Base-by-base conservation (phyloP, 768 basidiomycete species). In the Mycena chlorophos region DNA sequence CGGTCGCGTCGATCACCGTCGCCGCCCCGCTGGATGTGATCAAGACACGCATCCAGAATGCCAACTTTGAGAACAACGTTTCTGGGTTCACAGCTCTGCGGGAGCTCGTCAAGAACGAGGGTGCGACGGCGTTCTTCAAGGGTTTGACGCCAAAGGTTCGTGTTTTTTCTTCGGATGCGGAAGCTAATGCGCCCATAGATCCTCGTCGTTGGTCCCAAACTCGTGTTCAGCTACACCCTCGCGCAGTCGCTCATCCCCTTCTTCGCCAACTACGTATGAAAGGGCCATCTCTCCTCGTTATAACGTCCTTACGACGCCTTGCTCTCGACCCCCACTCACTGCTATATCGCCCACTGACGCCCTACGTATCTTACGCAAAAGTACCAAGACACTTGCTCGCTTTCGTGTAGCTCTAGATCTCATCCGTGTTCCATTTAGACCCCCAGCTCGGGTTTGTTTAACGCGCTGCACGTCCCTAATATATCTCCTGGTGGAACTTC, bases 21-120 rank as follows among this genome's bases (percentile, higher is more conserved):
- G 95, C 96, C 16, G 95, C 96, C 3, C 96, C 96, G 0, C 86
- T 99, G 12, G 96, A 98, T 65, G 88, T 87, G 31, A 85, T 99
- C 75, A 99, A 99, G 79, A 94, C 95, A 19, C 91, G 95, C 25
- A 97, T 99, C 57, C 96, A 99, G 71, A 97, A 98, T 71, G 96
- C 95, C 55, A 96, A 97, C 78, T 99, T 98, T 68, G 91, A 94
- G 71, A 79, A 77, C 50, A 91, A 91, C 66, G 88, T 90, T 13
- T 77, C 79, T 46, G 96, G 96, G 3, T 58, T 88, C 60, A 86
- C 85, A 1, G 90, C 98, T 43, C 74, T 98, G 56, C 52, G 52
- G 28, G 56, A 57, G 37, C 58, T 57, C 52, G 69, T 98, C 64
- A 86, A 84, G 70, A 85, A 92, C 55, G 96, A 99, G 73, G 96